These are phyloP conservation scores for Rhodotorula diobovata DNA, from an alignment of 768 basidiomycete genomes.

Conservation along the genomic window DNA sequence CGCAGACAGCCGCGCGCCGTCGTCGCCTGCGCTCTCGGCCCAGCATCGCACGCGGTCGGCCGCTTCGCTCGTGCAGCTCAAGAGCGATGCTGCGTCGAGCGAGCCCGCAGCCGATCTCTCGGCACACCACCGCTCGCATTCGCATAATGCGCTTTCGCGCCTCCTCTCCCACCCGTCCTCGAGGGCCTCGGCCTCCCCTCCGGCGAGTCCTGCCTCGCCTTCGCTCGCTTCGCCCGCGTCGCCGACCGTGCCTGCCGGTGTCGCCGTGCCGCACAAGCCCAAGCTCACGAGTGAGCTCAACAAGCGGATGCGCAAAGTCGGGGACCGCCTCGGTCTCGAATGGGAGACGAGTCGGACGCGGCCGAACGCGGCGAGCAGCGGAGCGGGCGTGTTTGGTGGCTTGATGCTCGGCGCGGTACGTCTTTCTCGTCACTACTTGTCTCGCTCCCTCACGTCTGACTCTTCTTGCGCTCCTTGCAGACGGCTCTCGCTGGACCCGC, in stretches of 20 bases:
- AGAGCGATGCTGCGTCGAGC: background rate
- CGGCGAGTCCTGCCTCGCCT: background rate
- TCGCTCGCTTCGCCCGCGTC: background rate
- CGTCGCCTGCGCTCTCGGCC: background rate
- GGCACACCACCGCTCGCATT: conserved; percentile 5
- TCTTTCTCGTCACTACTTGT: background rate
- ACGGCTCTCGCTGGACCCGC: conserved; percentile 17
- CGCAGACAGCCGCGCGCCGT: background rate
- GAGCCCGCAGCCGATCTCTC: background rate
- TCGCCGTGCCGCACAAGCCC: conserved; percentile 18
- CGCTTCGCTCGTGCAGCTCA: conserved; percentile 4
- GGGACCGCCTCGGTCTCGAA: conserved; percentile 41
- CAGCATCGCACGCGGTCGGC: conserved; percentile 1
- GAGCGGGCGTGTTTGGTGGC: conserved; percentile 27
- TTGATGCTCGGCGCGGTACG: conserved; percentile 17
- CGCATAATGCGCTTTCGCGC: conserved; percentile 6
- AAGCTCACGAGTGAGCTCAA: conserved; percentile 21
- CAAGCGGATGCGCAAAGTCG: conserved; percentile 36
- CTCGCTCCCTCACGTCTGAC: background rate
- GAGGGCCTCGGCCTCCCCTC: background rate
- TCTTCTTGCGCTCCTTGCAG: background rate
- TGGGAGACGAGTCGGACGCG: conserved; percentile 37
- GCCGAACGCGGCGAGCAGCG: conserved; percentile 52
- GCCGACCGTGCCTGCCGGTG: background rate
- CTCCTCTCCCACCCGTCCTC: background rate